Evolutionary conservation across 2,329 filamentous ascomycete genomes (phyloP).

Genomic region (Sarocladium brachiariae): DNA sequence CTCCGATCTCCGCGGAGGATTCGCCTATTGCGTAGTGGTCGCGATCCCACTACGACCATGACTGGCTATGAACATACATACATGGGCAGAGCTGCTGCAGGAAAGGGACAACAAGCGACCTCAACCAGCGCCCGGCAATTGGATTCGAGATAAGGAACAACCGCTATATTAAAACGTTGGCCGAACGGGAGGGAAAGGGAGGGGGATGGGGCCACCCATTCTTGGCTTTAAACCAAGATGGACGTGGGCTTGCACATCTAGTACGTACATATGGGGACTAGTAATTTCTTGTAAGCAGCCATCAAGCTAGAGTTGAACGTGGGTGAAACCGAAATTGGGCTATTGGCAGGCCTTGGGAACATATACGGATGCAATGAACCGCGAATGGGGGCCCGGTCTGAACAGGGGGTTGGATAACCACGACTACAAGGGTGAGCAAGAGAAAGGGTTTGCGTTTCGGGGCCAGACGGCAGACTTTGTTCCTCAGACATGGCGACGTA

Average conservation of each 20-base stretch:
- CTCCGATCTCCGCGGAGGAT: background rate
- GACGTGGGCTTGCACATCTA: background rate
- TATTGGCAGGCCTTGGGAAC: background rate
- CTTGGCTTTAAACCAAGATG: background rate
- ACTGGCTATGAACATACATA: no score
- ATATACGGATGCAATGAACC: background rate
- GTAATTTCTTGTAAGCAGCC: background rate
- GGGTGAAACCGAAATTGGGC: background rate
- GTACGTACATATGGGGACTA: background rate
- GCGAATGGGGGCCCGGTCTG: background rate
- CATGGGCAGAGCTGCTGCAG: background rate
- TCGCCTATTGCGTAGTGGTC: background rate
- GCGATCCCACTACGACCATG: background rate
- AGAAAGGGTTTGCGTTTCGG: background rate
- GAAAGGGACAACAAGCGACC: background rate
- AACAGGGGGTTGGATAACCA: background rate
- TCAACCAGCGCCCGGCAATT: background rate
- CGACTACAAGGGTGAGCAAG: background rate
- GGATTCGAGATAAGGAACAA: background rate
- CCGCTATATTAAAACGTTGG: no score
- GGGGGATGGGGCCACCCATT: background rate
- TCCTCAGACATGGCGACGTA: background rate
- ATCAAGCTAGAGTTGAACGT: background rate
- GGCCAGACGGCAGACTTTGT: background rate
- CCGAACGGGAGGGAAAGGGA: no score